These are phyloP conservation scores for Jimgerdemannia lactiflua DNA, from an alignment of 192 early-diverging fungal species.

Conservation along the genomic window DNA sequence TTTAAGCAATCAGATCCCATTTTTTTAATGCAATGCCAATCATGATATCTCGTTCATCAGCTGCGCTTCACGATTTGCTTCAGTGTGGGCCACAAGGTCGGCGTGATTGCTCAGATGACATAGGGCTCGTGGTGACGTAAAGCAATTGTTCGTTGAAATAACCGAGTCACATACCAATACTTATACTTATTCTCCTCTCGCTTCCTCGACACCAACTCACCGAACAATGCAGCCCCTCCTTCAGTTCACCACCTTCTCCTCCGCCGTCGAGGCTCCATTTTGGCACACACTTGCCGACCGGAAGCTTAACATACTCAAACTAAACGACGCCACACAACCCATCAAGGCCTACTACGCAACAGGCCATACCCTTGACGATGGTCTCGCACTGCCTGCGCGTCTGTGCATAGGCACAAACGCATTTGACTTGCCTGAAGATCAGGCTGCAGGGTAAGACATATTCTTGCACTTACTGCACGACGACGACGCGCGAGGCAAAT, in stretches of 20 bases:
- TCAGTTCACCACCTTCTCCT: slow-evolving; percentile 83
- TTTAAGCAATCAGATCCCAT: too few relatives aligned
- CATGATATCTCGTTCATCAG: too few relatives aligned
- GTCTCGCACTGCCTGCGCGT: slow-evolving; percentile 51
- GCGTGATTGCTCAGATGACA: too few relatives aligned
- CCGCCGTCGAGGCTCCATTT: slow-evolving; percentile 86
- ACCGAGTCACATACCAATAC: too few relatives aligned
- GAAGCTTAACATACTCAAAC: slow-evolving; percentile 82
- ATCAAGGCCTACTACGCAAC: slow-evolving; percentile 64
- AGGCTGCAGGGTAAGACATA: neutral
- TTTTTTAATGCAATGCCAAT: too few relatives aligned
- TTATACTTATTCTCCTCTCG: too few relatives aligned
- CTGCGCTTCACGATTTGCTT: too few relatives aligned
- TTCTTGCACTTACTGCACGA: neutral
- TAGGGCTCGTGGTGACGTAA: too few relatives aligned
- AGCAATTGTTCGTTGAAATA: too few relatives aligned
- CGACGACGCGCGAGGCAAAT: too few relatives aligned
- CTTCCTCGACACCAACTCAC: too few relatives aligned
- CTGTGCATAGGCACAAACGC: slow-evolving; percentile 59
- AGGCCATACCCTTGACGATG: slow-evolving; percentile 15
- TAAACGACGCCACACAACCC: slow-evolving; percentile 60
- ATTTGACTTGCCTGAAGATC: slow-evolving; percentile 33
- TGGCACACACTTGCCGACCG: slow-evolving; percentile 81
- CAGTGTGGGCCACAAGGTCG: too few relatives aligned
- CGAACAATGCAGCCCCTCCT: slow-evolving; percentile 34